Evolutionary conservation across 305 asterid species (phyloP), one percentile per base, ranked within the genome.

Genomic region (Salvia sclarea): DNA sequence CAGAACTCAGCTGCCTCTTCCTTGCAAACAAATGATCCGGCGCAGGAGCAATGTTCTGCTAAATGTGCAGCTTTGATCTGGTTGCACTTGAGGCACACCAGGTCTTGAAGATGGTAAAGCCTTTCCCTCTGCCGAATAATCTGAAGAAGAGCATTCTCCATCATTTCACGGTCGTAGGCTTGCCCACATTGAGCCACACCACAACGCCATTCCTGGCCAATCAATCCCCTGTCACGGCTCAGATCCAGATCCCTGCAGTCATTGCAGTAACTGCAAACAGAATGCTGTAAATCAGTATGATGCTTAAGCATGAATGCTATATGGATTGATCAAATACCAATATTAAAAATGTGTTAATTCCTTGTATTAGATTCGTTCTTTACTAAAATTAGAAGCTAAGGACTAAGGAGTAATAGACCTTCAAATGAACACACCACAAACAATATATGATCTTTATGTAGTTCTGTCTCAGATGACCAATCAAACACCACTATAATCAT

Each of bases 201-300:
- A 69, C 98, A 93, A 8, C 75, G 81, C 98, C 98, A 93, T 71
- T 90, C 96, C 78, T 82, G 90, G 76, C 76, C 77, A 4, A 64
- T 69, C 76, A 90, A 77, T 31, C 84, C 60, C 68, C 80, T 71
- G 83, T 86, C 98, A 30, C 84, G 85, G 80, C 89, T 73, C 72
- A 93, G 79, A 70, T 93, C 96, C 40, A 93, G 84, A 73, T 93
- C 98, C 80, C 95, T 85, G 79, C 94, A 87, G 79, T 87, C 97
- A 60, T 87, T 87, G 91, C 98, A 93, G 84, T 86, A 85, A 80
- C 98, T 90, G 91, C 57, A 52, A 69, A 53, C 52, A 62, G 45
- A 40, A 56, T 41, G 41, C 31, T 1, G 54, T 16, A 66, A 54
- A 30, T 71, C 38, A 75, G 44, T 16, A 64, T 56, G 25, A 61